Evolutionary conservation across 164 flowering plant species (phyloP).

Genomic region (Akebia trifoliata): DNA sequence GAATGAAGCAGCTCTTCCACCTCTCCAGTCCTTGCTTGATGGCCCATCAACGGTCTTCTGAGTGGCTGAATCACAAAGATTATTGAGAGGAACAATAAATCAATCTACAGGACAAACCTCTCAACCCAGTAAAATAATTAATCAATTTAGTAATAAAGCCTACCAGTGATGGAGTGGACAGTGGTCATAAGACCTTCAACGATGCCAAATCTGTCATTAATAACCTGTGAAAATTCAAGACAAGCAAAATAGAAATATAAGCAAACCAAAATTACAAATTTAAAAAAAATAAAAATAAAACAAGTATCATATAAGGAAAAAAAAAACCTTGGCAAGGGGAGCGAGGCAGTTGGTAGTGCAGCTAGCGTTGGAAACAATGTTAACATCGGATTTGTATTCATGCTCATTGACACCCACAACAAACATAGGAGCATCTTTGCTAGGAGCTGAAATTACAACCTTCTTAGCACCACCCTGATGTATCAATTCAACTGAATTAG

Average conservation of each 20-base stretch:
- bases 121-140: neutral
- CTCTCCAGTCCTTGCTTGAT: slow-evolving; percentile 96
- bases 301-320: no score
- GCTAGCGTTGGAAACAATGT: slow-evolving; percentile 93
- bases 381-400: slow-evolving; percentile 61
- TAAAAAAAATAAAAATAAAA: no score
- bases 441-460: slow-evolving; percentile 96
- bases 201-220: slow-evolving; percentile 73
- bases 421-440: slow-evolving; percentile 97
- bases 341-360: slow-evolving; percentile 98
- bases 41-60: slow-evolving; percentile 99
- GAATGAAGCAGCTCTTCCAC: slow-evolving; percentile 96
- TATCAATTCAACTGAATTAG: neutral
- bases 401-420: slow-evolving; percentile 92
- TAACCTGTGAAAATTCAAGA: slow-evolving; percentile 25
- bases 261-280: neutral
- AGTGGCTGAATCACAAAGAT: slow-evolving; percentile 45
- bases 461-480: slow-evolving; percentile 97
- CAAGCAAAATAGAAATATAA: neutral
- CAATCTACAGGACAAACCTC: neutral
- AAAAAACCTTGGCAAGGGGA: slow-evolving; percentile 87
- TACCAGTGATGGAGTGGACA: slow-evolving; percentile 75
- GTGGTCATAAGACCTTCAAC: slow-evolving; percentile 93
- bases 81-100: neutral
- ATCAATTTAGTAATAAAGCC: neutral